Conservation (phyloP, 23 red algal species). For the Gracilaria vermiculophylla region DNA sequence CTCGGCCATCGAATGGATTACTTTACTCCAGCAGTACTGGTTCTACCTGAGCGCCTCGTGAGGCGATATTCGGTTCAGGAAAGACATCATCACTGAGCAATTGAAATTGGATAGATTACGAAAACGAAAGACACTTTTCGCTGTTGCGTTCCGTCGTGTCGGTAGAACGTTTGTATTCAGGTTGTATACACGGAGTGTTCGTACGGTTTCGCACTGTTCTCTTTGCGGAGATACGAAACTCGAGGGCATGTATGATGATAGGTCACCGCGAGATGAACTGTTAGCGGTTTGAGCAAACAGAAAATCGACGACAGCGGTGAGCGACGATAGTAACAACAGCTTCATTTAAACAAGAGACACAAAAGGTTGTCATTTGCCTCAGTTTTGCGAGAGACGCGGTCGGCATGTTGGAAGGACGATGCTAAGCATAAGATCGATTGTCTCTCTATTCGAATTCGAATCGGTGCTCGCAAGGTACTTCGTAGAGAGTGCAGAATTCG, state of each 20-base stretch:
- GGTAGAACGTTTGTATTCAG: neutral
- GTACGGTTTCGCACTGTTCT: neutral
- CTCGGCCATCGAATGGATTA: constrained; percentile 54
- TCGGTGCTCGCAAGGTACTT: constrained; percentile 36
- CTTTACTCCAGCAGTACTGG: constrained; percentile 67
- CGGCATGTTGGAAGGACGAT: constrained; percentile 27
- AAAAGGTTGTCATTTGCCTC: constrained; percentile 39
- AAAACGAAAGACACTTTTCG: neutral
- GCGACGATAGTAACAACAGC: constrained; percentile 31
- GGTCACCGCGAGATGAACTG: neutral
- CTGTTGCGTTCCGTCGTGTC: neutral
- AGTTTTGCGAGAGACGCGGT: constrained; percentile 25
- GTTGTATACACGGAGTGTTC: neutral
- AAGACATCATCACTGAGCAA: neutral
- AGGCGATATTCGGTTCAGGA: neutral
- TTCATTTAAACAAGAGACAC: constrained; percentile 39
- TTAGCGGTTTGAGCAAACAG: neutral
- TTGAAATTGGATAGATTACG: neutral
- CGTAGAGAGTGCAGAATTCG: neutral
- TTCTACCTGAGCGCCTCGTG: constrained; percentile 64
- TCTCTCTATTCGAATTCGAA: constrained; percentile 18
- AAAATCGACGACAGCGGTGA: constrained; percentile 18
- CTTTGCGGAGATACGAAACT: neutral
- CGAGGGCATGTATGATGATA: neutral
- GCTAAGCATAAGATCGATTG: constrained; percentile 22